Base-by-base conservation (phyloP, 169 alveolate species). In the Cryptosporidium sp. region DNA sequence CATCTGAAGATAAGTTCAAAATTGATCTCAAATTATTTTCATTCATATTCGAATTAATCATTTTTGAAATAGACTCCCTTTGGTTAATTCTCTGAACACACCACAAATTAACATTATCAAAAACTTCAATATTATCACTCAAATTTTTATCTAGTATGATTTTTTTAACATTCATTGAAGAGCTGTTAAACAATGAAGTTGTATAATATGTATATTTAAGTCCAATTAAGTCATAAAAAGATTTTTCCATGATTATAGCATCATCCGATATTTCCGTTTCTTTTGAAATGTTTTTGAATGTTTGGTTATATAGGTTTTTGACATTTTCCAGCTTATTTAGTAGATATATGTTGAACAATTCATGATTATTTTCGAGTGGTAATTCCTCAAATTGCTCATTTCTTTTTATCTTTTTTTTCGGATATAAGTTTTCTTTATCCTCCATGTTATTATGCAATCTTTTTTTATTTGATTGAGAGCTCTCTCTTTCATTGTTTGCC, bases 161-260 rank as follows among this genome's bases (percentile, higher is more conserved):
- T 45, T 39, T 42, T 35, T 21, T 70, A 33, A 45, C 62, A 6
- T 10, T 45, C 39, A 18, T 14, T 7, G 84, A 26, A 42, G 84
- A n/a, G 7, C 14, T 70, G 44, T 70, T 48, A 23, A 70, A 42
- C 9, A 45, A 23, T 29, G 60, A 48, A 16, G 60, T 70, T 29
- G 84, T 44, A 21, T 31, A 70, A 70, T 70, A 44, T 44, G 65
- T 70, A 70, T 70, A 70, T 39, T 48, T 70, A 44, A 70, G 84
- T 26, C 84, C 84, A 70, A 70, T 70, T 44, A 70, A 26, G 10
- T 44, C 58, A 70, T 70, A 70, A 45, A 70, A 70, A 16, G 60
- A 42, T 48, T 37, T 70, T 31, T 70, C 84, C 39, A 70, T 18
- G 1, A 4, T 26, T 10, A 65, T 65, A 16, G 72, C 26, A n/a